Conservation (phyloP, 1,139 yeast genomes). For the Yamadazyma taylorii region DNA sequence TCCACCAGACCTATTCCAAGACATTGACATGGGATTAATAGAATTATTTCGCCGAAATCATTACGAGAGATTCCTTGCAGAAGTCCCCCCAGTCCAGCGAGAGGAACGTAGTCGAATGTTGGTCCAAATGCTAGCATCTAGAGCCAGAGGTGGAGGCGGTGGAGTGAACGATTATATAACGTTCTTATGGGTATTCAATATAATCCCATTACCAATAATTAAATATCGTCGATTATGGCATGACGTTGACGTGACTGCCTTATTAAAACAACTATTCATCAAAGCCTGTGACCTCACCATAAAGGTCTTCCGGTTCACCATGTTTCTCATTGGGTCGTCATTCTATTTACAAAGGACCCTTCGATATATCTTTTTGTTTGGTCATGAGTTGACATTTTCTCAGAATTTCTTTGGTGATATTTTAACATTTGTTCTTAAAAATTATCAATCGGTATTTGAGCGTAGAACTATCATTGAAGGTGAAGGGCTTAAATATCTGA, state of each 20-base stretch:
- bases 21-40: slow-evolving; percentile 23
- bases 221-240: slow-evolving; percentile 27
- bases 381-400: slow-evolving; percentile 34
- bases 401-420: slow-evolving; percentile 29
- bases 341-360: slow-evolving; percentile 15
- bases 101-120: slow-evolving; percentile 15
- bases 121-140: slow-evolving; percentile 11
- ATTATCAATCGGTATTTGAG: slow-evolving; percentile 14
- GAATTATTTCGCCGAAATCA: slow-evolving; percentile 24
- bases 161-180: slow-evolving; percentile 7
- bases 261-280: background rate
- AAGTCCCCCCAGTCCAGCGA: slow-evolving; percentile 18
- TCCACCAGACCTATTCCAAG: slow-evolving; percentile 24
- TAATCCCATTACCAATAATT: slow-evolving; percentile 31
- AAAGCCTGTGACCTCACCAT: slow-evolving; percentile 8
- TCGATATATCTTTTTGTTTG: slow-evolving; percentile 22
- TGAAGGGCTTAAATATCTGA: slow-evolving; percentile 7
- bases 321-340: slow-evolving; percentile 22
- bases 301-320: slow-evolving; percentile 18
- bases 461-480: slow-evolving; percentile 5
- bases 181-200: slow-evolving; percentile 19
- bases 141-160: slow-evolving; percentile 3
- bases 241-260: slow-evolving; percentile 12
- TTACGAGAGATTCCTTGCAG: slow-evolving; percentile 15
- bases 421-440: slow-evolving; percentile 26